Percentiles rank a stretch among this genome's conserved stretches.
Conservation (phyloP, 129 eudicot species). For the Lactuca sativa region DNA sequence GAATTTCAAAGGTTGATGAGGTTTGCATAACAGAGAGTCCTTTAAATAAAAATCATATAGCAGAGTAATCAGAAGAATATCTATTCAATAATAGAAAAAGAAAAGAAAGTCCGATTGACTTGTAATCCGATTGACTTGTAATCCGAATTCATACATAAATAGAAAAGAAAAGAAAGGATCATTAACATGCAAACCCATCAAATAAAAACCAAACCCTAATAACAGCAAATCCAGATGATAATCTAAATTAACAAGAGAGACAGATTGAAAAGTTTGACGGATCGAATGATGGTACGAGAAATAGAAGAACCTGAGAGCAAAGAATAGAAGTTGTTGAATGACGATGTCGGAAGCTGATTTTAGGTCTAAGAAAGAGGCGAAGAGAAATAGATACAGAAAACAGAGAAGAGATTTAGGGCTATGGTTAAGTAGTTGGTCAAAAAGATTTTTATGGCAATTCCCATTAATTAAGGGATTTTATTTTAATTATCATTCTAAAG, state of each 20-base stretch:
- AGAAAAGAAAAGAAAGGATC: slow-evolving; percentile 9
- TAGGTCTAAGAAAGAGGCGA: slow-evolving; percentile 46
- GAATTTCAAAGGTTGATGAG: slow-evolving; percentile 29
- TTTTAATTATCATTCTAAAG: too few relatives aligned
- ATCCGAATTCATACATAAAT: slow-evolving; percentile 12
- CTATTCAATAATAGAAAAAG: neutral
- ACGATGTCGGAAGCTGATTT: slow-evolving; percentile 46
- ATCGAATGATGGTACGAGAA: slow-evolving; percentile 34
- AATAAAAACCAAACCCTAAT: slow-evolving; percentile 41
- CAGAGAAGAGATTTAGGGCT: slow-evolving; percentile 44
- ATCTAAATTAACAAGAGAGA: slow-evolving; percentile 14
- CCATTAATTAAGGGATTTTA: too few relatives aligned
- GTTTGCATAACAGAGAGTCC: neutral
- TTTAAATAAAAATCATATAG: too few relatives aligned
- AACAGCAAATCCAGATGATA: slow-evolving; percentile 23
- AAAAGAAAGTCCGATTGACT: too few relatives aligned
- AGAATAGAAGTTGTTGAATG: slow-evolving; percentile 36
- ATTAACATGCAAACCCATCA: slow-evolving; percentile 23
- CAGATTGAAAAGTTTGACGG: slow-evolving; percentile 17
- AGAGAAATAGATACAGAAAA: slow-evolving; percentile 40
- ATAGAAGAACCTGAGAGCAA: slow-evolving; percentile 44
- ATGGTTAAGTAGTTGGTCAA: too few relatives aligned
- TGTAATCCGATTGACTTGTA: slow-evolving; percentile 19
- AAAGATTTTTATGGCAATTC: too few relatives aligned
- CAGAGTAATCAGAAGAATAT: neutral